Evolutionary conservation across 352 stramenopile species (phyloP), one percentile per base, ranked within the genome.

Genomic region (Globisporangium solare): DNA sequence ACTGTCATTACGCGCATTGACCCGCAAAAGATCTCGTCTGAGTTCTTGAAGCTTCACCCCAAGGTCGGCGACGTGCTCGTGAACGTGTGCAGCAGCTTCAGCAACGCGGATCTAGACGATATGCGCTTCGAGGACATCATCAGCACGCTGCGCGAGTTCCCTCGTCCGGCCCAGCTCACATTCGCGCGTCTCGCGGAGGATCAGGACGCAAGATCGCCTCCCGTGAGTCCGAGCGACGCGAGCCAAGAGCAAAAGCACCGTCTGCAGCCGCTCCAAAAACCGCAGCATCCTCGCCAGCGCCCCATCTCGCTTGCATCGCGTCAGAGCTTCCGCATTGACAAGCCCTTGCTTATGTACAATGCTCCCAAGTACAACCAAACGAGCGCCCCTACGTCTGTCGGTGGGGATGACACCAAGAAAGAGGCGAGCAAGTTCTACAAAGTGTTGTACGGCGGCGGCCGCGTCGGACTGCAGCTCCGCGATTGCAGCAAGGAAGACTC

Each of bases 91-190:
- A 54, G 63, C n/a, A 60, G 74, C 20, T 50, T 37, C 6, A 22
- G 58, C 2, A 40, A 22, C n/a, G 69, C 61, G 2, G 61, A 58
- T 52, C 66, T 88, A 13, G 79, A 89, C 47, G 57, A 71, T 5
- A 68, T 87, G 67, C 79, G 74, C n/a, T 92, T 89, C 39, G 75
- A 92, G n/a, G 64, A 83, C 27, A 70, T 81, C 35, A 83, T 92
- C 51, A 46, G 68, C 20, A 75, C 66, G 1, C 61, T 92, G 39
- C 66, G 73, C 14, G 61, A 65, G 41, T 79, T 88, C 22, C 72
- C 74, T 1, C 70, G 76, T 4, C 81, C 81, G 3, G 83, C 71
- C 49, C 72, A 76, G 35, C 73, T 92, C 22, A 80, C 68, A 14
- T 92, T 92, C 47, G 76, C 65, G 32, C 71, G 75, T 20, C 56